Evolutionary conservation across 73 alveolate genomes (phyloP), one percentile per base, ranked within the genome.

Genomic region (Stentor coeruleus): DNA sequence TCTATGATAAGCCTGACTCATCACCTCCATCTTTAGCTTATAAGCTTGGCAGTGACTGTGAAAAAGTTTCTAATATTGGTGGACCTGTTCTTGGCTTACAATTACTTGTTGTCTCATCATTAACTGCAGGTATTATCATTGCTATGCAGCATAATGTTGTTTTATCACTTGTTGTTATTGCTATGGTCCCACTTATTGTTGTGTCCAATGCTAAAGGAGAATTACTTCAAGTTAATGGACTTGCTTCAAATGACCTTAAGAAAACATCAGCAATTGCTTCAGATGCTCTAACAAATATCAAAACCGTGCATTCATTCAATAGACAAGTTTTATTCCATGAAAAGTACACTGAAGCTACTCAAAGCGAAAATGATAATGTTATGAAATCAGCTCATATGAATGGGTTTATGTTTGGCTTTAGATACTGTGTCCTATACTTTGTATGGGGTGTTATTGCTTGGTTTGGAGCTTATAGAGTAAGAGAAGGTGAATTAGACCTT

Each of bases 241-340:
- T 66, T 15, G 35, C 59, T 57, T 30, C 14, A 66, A 66, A 66
- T 28, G 38, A 33, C 81, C 20, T 28, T 15, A 66, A 66, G 2
- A 36, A 66, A 15, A 66, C 49, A 59, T 82, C 59, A n/a, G 81
- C 57, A 82, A 86, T 90, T 1, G 96, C 94, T 58, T 87, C 96
- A 83, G 99, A 96, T 81, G 85, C 95, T 30, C 94, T 96, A 3
- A 81, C 92, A 39, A 96, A 96, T 74, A 90, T 91, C 58, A 90
- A 95, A 86, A 96, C 99, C 6, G 94, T 95, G 55, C 91, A 88
- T 3, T 81, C 96, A 31, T 91, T 88, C 82, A 93, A 90, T 35
- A 80, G 90, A 39, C 95, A 94, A 84, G 75, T 87, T 6, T 58
- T 79, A 31, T 35, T 91, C 35, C 88, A 91, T 30, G 59, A 91